These are phyloP conservation scores for Musa balbisiana DNA, from an alignment of 202 grass and related monocot species.

Conservation along the genomic window DNA sequence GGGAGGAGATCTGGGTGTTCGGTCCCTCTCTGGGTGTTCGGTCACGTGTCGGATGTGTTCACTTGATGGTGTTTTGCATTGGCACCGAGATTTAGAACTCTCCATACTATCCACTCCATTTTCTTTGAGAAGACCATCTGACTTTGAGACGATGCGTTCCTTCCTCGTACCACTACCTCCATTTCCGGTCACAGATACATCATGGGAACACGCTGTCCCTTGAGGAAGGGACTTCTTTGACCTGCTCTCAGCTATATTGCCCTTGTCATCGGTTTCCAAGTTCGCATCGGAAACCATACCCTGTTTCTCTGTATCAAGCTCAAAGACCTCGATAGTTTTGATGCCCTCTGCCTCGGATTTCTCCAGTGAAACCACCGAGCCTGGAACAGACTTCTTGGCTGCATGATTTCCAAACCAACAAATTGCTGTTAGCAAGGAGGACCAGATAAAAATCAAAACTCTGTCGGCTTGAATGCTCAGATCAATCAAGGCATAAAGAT, in stretches of 20 bases:
- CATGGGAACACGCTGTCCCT: too few species aligned
- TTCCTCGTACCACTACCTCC: slow-evolving; percentile 30
- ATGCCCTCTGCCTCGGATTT: slow-evolving; percentile 46
- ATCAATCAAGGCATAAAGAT: too few species aligned
- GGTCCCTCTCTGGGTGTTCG: slow-evolving; percentile 28
- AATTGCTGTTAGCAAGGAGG: not conserved
- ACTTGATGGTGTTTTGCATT: too few species aligned
- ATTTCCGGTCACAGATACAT: not conserved
- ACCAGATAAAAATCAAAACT: not conserved
- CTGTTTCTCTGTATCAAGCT: slow-evolving; percentile 42
- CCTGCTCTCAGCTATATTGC: not conserved
- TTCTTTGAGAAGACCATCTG: slow-evolving; percentile 25
- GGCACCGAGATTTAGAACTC: too few species aligned
- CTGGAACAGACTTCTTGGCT: slow-evolving; percentile 57
- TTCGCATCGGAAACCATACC: not conserved
- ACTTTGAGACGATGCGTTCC: slow-evolving; percentile 32
- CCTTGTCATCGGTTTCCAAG: slow-evolving; percentile 1
- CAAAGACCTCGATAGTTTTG: slow-evolving; percentile 65
- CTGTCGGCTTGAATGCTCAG: not conserved
- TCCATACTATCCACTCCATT: slow-evolving; percentile 1
- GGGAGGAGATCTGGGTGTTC: slow-evolving; percentile 38
- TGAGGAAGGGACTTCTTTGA: not conserved
- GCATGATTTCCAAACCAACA: slow-evolving; percentile 26
- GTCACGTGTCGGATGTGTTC: slow-evolving; percentile 2
- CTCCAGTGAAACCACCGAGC: slow-evolving; percentile 35